These are phyloP conservation scores for Murraya koenigii DNA, from an alignment of 345 rosid species.

Conservation along the genomic window DNA sequence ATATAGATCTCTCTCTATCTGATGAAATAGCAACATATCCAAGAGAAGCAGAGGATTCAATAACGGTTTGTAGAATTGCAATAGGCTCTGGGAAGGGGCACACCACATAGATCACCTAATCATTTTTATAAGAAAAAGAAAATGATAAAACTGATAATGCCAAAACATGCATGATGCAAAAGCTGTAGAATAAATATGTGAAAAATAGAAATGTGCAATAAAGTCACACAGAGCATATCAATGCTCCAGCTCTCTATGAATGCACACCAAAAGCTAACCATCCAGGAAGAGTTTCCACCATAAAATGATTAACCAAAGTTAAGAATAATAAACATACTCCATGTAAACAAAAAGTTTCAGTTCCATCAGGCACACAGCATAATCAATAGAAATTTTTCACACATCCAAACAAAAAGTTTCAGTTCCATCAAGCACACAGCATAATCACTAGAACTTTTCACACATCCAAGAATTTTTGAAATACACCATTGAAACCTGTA, in stretches of 20 bases:
- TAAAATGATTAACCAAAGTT: background rate
- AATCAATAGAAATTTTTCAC: background rate
- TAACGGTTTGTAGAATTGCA: conserved; percentile 79
- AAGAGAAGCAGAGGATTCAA: conserved; percentile 85
- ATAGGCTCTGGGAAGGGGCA: conserved; percentile 98
- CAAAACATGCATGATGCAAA: background rate
- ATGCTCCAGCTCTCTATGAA: no score
- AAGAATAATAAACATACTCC: no score
- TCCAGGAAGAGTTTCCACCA: background rate
- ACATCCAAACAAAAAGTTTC: background rate
- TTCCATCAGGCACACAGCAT: background rate
- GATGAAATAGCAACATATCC: conserved; percentile 66
- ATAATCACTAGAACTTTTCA: background rate
- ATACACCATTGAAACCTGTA: background rate
- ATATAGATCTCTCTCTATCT: conserved; percentile 65
- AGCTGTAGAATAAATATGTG: background rate
- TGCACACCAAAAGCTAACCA: background rate
- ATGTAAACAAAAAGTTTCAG: background rate
- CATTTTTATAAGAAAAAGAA: background rate
- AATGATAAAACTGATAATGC: conserved; percentile 11
- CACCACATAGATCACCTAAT: conserved; percentile 92
- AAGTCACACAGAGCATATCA: background rate
- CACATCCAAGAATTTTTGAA: background rate
- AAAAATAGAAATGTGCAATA: background rate
- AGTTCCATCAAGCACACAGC: background rate